phyloP scores from a whole-genome alignment of 176 grass and related monocot species.

The Guadua angustifolia region DNA sequence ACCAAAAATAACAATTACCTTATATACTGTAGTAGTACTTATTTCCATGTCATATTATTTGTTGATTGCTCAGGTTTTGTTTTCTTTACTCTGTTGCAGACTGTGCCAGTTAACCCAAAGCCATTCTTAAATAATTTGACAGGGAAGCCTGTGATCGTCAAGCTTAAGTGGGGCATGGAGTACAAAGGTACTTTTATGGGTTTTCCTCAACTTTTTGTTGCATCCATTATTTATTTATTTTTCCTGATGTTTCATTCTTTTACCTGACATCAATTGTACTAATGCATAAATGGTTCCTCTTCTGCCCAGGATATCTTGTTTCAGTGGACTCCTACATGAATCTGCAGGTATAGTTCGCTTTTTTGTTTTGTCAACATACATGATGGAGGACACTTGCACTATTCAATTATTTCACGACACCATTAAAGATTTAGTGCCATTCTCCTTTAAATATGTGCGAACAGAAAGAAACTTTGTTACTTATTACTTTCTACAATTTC shows the following conservation, averaged over 20 bases:
- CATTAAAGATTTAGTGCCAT: not conserved
- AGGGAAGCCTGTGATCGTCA: constrained; percentile 81
- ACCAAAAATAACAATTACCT: not conserved
- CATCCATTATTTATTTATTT: not conserved
- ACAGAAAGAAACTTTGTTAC: not conserved
- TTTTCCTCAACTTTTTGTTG: not conserved
- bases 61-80: not conserved
- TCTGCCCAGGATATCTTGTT: constrained; percentile 70
- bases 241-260: constrained; percentile 16
- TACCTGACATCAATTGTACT: not conserved
- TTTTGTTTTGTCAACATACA: constrained; percentile 6
- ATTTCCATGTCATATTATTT: not conserved
- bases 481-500: not conserved
- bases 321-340: constrained; percentile 96
- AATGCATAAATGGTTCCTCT: not conserved
- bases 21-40: not conserved
- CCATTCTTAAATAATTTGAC: constrained; percentile 93
- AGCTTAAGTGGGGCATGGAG: constrained; percentile 97
- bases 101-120: constrained; percentile 85
- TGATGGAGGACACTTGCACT: not conserved
- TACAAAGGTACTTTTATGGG: constrained; percentile 74
- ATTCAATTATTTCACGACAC: not conserved
- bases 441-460: not conserved
- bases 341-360: constrained; percentile 59
- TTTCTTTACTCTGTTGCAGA: constrained; percentile 51